phyloP scores from a whole-genome alignment of 306 rosid genomes.

The Trichosanthes truncata region DNA sequence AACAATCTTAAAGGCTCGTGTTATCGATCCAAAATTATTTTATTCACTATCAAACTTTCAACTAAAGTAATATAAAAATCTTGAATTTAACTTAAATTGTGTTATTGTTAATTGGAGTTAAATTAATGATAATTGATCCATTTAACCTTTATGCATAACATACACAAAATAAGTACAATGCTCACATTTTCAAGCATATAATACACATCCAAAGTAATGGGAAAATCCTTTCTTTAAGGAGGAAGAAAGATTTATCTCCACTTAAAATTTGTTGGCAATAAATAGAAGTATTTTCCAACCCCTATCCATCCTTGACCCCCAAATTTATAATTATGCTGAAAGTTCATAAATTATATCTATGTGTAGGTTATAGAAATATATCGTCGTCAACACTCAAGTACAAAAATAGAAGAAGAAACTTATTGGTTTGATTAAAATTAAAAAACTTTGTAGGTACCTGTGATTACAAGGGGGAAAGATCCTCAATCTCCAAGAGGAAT shows the following conservation, averaged over 20 bases:
- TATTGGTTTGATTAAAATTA: background rate
- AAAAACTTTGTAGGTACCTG: background rate
- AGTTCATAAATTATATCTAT: background rate
- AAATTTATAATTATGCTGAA: background rate
- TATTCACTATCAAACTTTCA: background rate
- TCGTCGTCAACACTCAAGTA: background rate
- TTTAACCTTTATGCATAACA: background rate
- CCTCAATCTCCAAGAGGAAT: background rate
- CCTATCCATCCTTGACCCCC: background rate
- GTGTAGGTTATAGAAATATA: background rate
- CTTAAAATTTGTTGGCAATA: background rate
- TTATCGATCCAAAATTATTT: background rate
- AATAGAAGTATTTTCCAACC: background rate
- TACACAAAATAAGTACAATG: background rate
- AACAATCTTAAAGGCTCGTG: background rate
- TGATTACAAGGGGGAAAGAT: background rate
- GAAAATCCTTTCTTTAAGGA: background rate
- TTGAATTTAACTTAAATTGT: background rate
- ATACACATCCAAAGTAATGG: background rate
- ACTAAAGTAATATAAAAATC: background rate
- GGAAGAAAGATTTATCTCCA: background rate
- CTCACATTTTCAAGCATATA: background rate
- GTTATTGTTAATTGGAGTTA: background rate
- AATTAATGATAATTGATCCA: too few relatives aligned
- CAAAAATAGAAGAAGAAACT: background rate